Conservation (phyloP, 805 yeast species). For the Vanderwaltozyma verrucispora region DNA sequence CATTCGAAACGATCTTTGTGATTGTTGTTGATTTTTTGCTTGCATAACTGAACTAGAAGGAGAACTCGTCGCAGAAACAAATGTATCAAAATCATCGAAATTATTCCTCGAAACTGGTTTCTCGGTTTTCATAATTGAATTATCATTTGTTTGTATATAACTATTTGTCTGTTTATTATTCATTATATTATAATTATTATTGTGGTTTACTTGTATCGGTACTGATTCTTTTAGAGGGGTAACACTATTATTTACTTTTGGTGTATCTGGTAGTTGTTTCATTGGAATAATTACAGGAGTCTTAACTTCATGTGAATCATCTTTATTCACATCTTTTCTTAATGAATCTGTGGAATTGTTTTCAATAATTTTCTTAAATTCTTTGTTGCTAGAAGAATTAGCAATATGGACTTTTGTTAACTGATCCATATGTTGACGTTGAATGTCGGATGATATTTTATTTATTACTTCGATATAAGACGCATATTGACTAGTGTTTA, state of each 20-base stretch:
- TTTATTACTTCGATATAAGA: conserved; percentile 32
- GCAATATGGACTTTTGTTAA: conserved; percentile 20
- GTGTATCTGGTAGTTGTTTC: conserved; percentile 4
- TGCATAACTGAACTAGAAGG: conserved; percentile 3
- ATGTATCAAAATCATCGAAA: conserved; percentile 26
- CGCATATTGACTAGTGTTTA: conserved; percentile 35
- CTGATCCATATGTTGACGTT: conserved; percentile 31
- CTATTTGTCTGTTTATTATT: too few species aligned
- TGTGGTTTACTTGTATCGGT: neutral
- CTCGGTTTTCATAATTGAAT: too few species aligned
- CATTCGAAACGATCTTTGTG: neutral
- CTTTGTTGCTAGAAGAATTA: conserved; percentile 12
- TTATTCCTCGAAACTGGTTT: neutral
- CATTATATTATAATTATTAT: conserved; percentile 1
- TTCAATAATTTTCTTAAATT: conserved; percentile 19
- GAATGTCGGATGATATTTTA: conserved; percentile 35
- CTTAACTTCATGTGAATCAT: conserved; percentile 15
- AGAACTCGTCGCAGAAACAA: conserved; percentile 18
- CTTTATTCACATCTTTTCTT: conserved; percentile 16
- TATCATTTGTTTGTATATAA: too few species aligned
- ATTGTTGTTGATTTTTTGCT: neutral
- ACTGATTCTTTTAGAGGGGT: too few species aligned
- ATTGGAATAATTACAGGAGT: conserved; percentile 22
- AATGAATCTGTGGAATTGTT: conserved; percentile 9
- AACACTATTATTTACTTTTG: too few species aligned